Conservation (phyloP, 306 rosid species). For the Dryas octopetala region DNA sequence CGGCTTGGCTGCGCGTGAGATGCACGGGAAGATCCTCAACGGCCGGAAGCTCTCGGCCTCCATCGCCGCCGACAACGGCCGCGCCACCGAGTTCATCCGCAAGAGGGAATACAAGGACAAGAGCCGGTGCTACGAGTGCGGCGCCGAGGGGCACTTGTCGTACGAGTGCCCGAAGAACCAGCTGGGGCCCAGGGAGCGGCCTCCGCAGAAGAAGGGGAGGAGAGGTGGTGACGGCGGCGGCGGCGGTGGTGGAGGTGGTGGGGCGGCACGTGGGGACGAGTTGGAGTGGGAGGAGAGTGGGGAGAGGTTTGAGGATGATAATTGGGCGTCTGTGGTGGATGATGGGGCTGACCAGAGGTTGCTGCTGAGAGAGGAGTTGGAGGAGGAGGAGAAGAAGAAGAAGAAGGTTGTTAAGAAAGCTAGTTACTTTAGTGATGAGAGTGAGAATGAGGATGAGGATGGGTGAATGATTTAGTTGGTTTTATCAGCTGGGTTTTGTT, state of each 20-base stretch:
- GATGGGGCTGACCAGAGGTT: slow-evolving; percentile 48
- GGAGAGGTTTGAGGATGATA: slow-evolving; percentile 67
- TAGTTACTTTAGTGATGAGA: slow-evolving; percentile 85
- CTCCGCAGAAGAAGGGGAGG: slow-evolving; percentile 39
- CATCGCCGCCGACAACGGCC: slow-evolving; percentile 86
- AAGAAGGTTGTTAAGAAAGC: slow-evolving; percentile 40
- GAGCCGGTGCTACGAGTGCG: slow-evolving; percentile 84
- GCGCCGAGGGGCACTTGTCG: slow-evolving; percentile 68
- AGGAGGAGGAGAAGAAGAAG: slow-evolving; percentile 43
- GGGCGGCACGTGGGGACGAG: slow-evolving; percentile 20
- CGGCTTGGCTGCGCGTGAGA: slow-evolving; percentile 36
- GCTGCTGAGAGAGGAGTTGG: slow-evolving; percentile 31
- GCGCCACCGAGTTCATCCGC: slow-evolving; percentile 73
- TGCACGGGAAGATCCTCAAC: slow-evolving; percentile 68
- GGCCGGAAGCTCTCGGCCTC: slow-evolving; percentile 68
- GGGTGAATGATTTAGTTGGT: background rate
- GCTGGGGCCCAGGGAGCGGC: slow-evolving; percentile 72
- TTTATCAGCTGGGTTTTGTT: background rate
- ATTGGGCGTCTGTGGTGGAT: slow-evolving; percentile 89
- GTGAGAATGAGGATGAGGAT: slow-evolving; percentile 61
- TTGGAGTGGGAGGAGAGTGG: slow-evolving; percentile 36
- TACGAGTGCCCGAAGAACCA: slow-evolving; percentile 80
- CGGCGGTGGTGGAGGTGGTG: slow-evolving; percentile 8
- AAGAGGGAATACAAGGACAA: slow-evolving; percentile 71
- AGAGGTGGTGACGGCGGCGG: slow-evolving; percentile 19